A percentile compares a stretch with the other conserved stretches of the same genome.
Evolutionary conservation across 176 grass and related monocot species (phyloP).

Genomic region (Neostapfia colusana): DNA sequence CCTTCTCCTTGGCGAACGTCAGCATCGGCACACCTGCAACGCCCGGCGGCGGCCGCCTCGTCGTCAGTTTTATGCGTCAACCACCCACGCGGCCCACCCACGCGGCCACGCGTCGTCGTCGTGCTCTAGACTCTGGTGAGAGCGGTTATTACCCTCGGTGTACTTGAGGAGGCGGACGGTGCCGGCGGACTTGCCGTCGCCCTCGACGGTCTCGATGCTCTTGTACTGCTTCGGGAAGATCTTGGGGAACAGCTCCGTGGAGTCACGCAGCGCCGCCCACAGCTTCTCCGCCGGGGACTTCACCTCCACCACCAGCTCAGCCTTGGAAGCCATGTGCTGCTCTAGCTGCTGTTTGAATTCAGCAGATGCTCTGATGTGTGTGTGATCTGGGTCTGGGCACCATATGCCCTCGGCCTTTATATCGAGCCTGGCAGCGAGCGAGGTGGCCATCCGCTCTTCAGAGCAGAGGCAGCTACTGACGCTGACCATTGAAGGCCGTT

Average conservation of each 20-base stretch:
- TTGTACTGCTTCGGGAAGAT: constrained; percentile 88
- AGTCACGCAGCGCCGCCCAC: constrained; percentile 66
- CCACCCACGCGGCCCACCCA: too few relatives aligned
- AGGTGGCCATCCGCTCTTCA: background rate
- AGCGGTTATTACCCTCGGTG: constrained; percentile 45
- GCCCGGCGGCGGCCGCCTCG: background rate
- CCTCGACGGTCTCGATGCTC: constrained; percentile 84
- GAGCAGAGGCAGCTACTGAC: constrained; percentile 17
- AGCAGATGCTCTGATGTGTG: background rate
- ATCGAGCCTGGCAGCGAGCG: background rate
- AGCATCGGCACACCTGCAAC: constrained; percentile 60
- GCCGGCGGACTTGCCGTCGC: constrained; percentile 77
- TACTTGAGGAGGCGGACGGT: constrained; percentile 83
- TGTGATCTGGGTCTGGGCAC: constrained; percentile 28
- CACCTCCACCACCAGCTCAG: constrained; percentile 59
- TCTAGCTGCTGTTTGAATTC: background rate
- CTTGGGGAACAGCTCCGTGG: constrained; percentile 81
- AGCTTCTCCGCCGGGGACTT: constrained; percentile 75
- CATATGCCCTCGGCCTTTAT: constrained; percentile 19
- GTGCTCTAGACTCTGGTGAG: too few relatives aligned
- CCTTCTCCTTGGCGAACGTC: constrained; percentile 86
- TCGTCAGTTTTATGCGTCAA: background rate
- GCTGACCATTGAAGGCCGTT: constrained; percentile 41
- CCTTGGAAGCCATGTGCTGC: constrained; percentile 63
- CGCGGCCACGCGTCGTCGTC: too few relatives aligned